A percentile compares a stretch with the other conserved stretches of the same genome.
Evolutionary conservation across 2,329 filamentous ascomycete genomes (phyloP).

Genomic region (Epichloe glyceriae): DNA sequence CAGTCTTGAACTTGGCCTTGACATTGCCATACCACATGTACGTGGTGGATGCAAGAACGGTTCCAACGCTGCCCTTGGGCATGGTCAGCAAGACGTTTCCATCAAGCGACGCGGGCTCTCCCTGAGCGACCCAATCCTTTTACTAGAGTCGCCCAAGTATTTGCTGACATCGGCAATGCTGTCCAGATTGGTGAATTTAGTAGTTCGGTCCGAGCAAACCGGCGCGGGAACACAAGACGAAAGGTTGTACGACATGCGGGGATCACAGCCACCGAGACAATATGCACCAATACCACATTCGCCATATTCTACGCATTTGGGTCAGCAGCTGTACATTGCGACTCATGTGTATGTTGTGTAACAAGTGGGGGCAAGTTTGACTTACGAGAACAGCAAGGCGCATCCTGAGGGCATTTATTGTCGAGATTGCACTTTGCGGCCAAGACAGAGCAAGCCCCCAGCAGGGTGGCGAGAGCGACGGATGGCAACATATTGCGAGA

Average conservation of each 20-base stretch:
- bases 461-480: constrained; percentile 17
- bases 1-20: constrained; percentile 72
- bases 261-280: constrained; percentile 92
- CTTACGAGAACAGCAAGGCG: constrained; percentile 74
- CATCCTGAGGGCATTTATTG: constrained; percentile 54
- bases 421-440: constrained; percentile 31
- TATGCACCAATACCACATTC: constrained; percentile 88
- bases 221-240: constrained; percentile 78
- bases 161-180: constrained; percentile 56
- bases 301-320: constrained; percentile 57
- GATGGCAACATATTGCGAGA: constrained; percentile 19
- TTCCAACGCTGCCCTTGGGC: constrained; percentile 73
- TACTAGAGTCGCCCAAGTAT: constrained; percentile 73
- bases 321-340: constrained; percentile 8
- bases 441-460: constrained; percentile 18
- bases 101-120: constrained; percentile 55
- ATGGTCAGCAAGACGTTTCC: constrained; percentile 75
- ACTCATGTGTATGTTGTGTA: neutral
- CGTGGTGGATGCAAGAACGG: constrained; percentile 66
- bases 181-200: constrained; percentile 61
- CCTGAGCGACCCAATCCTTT: constrained; percentile 83
- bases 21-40: constrained; percentile 98
- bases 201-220: constrained; percentile 61
- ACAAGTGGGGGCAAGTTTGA: constrained; percentile 12
- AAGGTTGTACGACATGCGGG: constrained; percentile 67